A percentile compares a stretch with the other conserved stretches of the same genome.
phyloP scores from a whole-genome alignment of 805 yeast species.

The Cyberlindnera veronae region DNA sequence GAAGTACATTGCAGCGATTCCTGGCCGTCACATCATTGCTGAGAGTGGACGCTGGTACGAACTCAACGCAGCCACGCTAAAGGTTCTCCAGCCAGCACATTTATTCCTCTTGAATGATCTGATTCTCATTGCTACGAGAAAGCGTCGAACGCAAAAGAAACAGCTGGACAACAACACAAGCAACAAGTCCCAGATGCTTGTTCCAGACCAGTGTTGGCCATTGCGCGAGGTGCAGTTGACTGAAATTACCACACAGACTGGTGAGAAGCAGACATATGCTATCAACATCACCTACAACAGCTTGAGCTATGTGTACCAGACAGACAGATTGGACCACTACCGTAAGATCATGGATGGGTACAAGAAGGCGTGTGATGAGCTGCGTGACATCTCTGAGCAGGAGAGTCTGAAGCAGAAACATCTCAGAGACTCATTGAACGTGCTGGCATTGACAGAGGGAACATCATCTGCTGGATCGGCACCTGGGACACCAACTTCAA shows the following conservation, averaged over 20 bases:
- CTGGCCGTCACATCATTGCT: slow-evolving; percentile 75
- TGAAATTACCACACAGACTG: slow-evolving; percentile 18
- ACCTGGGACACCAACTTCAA: slow-evolving; percentile 30
- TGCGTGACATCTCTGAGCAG: slow-evolving; percentile 50
- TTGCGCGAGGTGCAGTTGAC: slow-evolving; percentile 49
- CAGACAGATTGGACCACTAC: slow-evolving; percentile 57
- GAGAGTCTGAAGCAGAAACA: slow-evolving; percentile 44
- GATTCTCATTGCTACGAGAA: slow-evolving; percentile 67
- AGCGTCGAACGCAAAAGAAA: slow-evolving; percentile 30
- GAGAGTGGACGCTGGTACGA: slow-evolving; percentile 88
- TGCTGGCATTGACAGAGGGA: slow-evolving; percentile 32
- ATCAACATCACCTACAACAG: slow-evolving; percentile 47
- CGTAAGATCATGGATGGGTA: slow-evolving; percentile 50
- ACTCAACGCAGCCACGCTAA: slow-evolving; percentile 80
- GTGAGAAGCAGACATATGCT: slow-evolving; percentile 31
- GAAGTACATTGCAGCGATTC: slow-evolving; percentile 65
- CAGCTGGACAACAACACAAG: slow-evolving; percentile 30
- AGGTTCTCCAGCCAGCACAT: slow-evolving; percentile 72
- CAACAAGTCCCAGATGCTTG: slow-evolving; percentile 38
- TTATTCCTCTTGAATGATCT: slow-evolving; percentile 76
- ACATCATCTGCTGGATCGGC: slow-evolving; percentile 1
- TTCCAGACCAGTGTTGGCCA: slow-evolving; percentile 80
- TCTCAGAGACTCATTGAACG: slow-evolving; percentile 41
- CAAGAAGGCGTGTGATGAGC: slow-evolving; percentile 58
- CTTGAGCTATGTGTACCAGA: slow-evolving; percentile 53